Base-by-base conservation (phyloP, 768 basidiomycete genomes). In the Russula foetens region DNA sequence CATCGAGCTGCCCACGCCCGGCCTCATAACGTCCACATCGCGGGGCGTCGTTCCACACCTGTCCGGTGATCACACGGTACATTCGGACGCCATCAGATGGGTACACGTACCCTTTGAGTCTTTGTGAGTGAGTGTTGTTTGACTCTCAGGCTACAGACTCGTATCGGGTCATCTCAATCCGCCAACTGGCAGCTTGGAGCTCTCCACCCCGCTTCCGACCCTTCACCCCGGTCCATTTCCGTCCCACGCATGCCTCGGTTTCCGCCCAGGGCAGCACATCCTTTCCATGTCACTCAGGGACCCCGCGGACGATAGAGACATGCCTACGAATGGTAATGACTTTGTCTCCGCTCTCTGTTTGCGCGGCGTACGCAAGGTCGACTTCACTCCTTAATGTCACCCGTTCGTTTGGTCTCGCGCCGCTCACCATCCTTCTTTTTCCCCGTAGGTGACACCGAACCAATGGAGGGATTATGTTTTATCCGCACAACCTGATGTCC, bases 41-140 rank as follows among this genome's bases (percentile, higher is more conserved):
- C 83, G 90, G 15, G 90, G 90, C 0, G 75, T 85, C 28, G 76
- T 92, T 0, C 85, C 86, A 0, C 90, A 92, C 70, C 74, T 92
- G 6, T 84, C 87, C 7, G 74, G 81, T 46, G 88, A 90, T 66
- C 81, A 88, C 58, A 71, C 78, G 24, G 67, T 67, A 21, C 63
- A 65, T 29, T 80, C 80, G 1, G 65, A 72, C 9, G 77, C 82
- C 1, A 79, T 89, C 33, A 76, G 71, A 59, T 88, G 86, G 81
- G 71, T 88, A 0, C 79, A 87, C 61, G 73, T 91, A 0, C 83
- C 90, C 0, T 92, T 91, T 67, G 90, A 92, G 72, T 79, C 84
- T 21, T 92, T 92, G 90, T 92, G 72, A 81, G 78, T 26, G 52
- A 28, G 53, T n/a, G 46, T 54, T n/a, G 35, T 35, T 35, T 5